Percentiles rank a stretch among this genome's conserved stretches.
Conservation (phyloP, 1,139 yeast genomes). For the Debaryomyces subglobosus region DNA sequence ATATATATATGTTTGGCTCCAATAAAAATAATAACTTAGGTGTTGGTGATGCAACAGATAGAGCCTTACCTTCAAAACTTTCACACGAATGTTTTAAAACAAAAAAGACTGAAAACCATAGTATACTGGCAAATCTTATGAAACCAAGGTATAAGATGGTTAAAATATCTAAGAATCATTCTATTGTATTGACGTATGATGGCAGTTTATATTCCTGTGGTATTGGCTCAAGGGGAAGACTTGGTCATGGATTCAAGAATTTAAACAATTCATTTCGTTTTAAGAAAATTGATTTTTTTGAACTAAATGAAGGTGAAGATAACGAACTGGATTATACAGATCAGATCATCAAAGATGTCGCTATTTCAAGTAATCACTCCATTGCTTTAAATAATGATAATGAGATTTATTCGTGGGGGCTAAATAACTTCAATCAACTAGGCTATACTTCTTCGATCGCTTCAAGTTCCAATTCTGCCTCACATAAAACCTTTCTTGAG, state of each 20-base stretch:
- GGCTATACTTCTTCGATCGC: slow-evolving; percentile 51
- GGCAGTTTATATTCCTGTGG: slow-evolving; percentile 66
- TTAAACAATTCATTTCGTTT: slow-evolving; percentile 40
- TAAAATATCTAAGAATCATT: slow-evolving; percentile 66
- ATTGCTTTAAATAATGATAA: slow-evolving; percentile 54
- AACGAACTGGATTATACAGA: slow-evolving; percentile 14
- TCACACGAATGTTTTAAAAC: slow-evolving; percentile 26
- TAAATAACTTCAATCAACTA: slow-evolving; percentile 65
- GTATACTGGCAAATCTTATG: slow-evolving; percentile 21
- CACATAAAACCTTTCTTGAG: slow-evolving; percentile 33
- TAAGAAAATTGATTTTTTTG: slow-evolving; percentile 34
- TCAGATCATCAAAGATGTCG: slow-evolving; percentile 41
- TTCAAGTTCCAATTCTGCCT: slow-evolving; percentile 17
- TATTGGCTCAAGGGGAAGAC: slow-evolving; percentile 68
- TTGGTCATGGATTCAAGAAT: slow-evolving; percentile 57
- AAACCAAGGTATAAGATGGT: slow-evolving; percentile 50
- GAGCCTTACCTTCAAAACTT: slow-evolving; percentile 39
- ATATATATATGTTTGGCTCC: slow-evolving; percentile 64
- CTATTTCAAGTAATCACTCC: slow-evolving; percentile 70
- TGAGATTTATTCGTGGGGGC: slow-evolving; percentile 76
- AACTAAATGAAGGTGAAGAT: slow-evolving; percentile 20
- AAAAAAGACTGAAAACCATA: slow-evolving; percentile 6
- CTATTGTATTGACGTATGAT: slow-evolving; percentile 59
- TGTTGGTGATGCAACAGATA: slow-evolving; percentile 66
- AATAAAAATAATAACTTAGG: slow-evolving; percentile 70